Evolutionary conservation across 345 rosid genomes (phyloP).

Genomic region (Turnera subulata): DNA sequence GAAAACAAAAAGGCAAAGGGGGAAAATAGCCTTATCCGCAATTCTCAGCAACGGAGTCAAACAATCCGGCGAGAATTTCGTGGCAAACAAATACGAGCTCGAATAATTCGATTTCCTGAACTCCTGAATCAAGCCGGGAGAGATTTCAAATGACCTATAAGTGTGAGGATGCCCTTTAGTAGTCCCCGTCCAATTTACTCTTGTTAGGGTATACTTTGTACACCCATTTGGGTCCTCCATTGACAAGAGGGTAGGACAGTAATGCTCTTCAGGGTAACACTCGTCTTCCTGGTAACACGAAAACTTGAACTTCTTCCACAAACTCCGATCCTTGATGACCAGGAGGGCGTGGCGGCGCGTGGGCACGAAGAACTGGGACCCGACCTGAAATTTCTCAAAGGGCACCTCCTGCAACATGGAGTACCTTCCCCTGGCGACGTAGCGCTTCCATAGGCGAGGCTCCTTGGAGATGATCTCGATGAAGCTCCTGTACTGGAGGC

Average conservation of each 20-base stretch:
- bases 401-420: conserved; percentile 82
- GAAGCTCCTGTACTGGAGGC: conserved; percentile 59
- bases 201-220: conserved; percentile 65
- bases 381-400: conserved; percentile 59
- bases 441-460: conserved; percentile 75
- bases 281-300: conserved; percentile 70
- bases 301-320: conserved; percentile 76
- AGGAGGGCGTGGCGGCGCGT: conserved; percentile 69
- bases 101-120: conserved; percentile 68
- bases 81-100: conserved; percentile 71
- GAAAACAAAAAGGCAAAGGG: neutral
- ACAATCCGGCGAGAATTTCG: conserved; percentile 91
- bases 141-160: conserved; percentile 52
- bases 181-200: conserved; percentile 95
- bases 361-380: conserved; percentile 90
- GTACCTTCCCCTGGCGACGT: conserved; percentile 65
- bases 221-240: conserved; percentile 72
- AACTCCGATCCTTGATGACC: conserved; percentile 58
- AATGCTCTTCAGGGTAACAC: conserved; percentile 97
- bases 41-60: conserved; percentile 69
- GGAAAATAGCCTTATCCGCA: conserved; percentile 68
- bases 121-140: conserved; percentile 44
- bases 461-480: conserved; percentile 67
- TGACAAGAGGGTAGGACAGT: conserved; percentile 80
- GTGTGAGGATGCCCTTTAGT: conserved; percentile 78